Evolutionary conservation across 164 flowering plant genomes (phyloP).

Genomic region (Akebia trifoliata): DNA sequence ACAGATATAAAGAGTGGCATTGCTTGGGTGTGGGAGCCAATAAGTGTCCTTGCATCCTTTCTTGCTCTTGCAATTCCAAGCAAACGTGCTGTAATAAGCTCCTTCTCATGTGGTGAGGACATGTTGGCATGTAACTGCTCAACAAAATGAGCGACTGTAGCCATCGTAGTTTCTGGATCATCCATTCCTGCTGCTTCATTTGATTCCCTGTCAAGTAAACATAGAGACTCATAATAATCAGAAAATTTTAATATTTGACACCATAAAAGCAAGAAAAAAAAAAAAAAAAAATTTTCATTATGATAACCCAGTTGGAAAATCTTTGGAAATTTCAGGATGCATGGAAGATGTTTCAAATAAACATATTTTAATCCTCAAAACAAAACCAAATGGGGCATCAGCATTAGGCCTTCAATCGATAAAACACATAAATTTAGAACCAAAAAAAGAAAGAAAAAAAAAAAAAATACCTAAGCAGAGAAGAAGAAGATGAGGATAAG

Average conservation of each 20-base stretch:
- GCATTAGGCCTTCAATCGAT: too few species aligned
- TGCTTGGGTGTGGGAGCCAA: constrained; percentile 81
- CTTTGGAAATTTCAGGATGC: too few species aligned
- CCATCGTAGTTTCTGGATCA: constrained; percentile 58
- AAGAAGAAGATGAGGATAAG: constrained; percentile 19
- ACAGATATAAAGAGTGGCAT: constrained; percentile 78
- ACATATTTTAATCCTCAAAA: too few species aligned
- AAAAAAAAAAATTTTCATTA: background rate
- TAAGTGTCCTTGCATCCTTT: constrained; percentile 68
- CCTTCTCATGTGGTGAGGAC: constrained; percentile 75
- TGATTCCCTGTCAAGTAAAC: constrained; percentile 46
- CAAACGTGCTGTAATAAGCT: constrained; percentile 68
- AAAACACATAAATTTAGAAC: background rate
- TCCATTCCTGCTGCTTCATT: constrained; percentile 56
- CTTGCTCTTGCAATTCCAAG: constrained; percentile 58
- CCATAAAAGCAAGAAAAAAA: background rate
- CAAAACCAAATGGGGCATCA: background rate
- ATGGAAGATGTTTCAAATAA: too few species aligned
- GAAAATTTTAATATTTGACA: background rate
- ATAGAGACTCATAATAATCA: background rate
- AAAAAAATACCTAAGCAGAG: constrained; percentile 18
- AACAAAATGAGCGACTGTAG: constrained; percentile 64
- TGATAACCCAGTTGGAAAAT: too few species aligned
- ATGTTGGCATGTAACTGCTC: constrained; percentile 77
- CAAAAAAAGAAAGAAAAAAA: background rate